Percentiles rank a stretch among this genome's conserved stretches.
Conservation (phyloP, 108 stramenopile species). For the Fistulifera pelliculosa region DNA sequence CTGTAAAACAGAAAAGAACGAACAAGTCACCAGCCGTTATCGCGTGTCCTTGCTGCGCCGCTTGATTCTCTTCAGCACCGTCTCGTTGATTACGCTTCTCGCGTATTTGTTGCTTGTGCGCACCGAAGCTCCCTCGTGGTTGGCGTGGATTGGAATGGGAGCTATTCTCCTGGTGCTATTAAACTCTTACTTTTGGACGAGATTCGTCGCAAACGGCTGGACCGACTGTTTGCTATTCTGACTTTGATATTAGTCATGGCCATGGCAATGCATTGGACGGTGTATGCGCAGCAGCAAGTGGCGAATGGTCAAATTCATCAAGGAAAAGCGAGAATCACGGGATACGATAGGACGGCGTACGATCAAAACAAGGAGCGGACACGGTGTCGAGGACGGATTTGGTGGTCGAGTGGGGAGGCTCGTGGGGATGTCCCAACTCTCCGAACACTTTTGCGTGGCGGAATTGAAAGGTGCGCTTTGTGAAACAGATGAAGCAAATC, state of each 20-base stretch:
- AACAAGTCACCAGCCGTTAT: no score
- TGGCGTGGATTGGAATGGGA: constrained; percentile 13
- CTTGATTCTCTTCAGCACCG: no score
- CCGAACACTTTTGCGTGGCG: constrained; percentile 22
- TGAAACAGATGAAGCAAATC: constrained; percentile 7
- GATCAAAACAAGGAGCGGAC: constrained; percentile 16
- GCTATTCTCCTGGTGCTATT: constrained; percentile 27
- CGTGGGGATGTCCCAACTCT: constrained; percentile 34
- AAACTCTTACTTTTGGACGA: constrained; percentile 32
- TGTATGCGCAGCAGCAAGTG: constrained; percentile 18
- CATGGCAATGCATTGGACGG: constrained; percentile 16
- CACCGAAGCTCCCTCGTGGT: constrained; percentile 13
- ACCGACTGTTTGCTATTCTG: constrained; percentile 22
- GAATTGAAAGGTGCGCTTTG: constrained; percentile 31
- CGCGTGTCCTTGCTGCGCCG: no score
- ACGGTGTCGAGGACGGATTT: constrained; percentile 31
- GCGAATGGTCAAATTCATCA: constrained; percentile 34
- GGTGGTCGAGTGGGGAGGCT: constrained; percentile 27
- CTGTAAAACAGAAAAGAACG: no score
- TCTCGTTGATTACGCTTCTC: constrained; percentile 1
- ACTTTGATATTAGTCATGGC: constrained; percentile 34
- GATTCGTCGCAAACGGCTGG: constrained; percentile 26
- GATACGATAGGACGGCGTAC: constrained; percentile 27
- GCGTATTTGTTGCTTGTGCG: constrained; percentile 30
- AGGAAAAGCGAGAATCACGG: constrained; percentile 37